These are phyloP conservation scores for Endocalyx cinctus DNA, from an alignment of 2,329 filamentous ascomycete genomes.

Conservation along the genomic window DNA sequence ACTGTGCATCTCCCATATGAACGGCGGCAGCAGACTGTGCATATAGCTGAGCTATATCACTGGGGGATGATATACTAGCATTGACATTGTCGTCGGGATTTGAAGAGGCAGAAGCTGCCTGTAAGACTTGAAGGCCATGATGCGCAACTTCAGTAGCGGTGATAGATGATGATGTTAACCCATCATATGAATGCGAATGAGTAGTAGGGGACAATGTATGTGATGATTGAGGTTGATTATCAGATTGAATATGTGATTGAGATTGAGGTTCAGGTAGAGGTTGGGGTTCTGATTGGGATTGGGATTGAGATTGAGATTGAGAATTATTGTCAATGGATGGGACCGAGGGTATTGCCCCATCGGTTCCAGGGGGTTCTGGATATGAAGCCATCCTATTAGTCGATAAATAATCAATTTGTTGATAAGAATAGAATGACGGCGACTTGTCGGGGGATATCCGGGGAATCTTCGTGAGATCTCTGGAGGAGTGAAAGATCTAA, in stretches of 20 bases:
- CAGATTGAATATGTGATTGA: background rate
- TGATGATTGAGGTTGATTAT: constrained; percentile 4
- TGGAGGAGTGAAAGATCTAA: too few relatives aligned
- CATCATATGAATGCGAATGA: constrained; percentile 11
- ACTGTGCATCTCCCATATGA: constrained; percentile 23
- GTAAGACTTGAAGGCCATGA: constrained; percentile 25
- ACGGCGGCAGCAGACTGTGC: constrained; percentile 27
- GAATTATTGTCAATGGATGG: too few relatives aligned
- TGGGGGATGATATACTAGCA: too few relatives aligned
- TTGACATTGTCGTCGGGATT: constrained; percentile 12
- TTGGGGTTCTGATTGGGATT: constrained; percentile 1
- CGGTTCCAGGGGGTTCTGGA: constrained; percentile 14
- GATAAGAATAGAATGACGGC: constrained; percentile 15
- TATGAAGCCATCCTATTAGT: constrained; percentile 21
- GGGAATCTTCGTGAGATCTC: constrained; percentile 28
- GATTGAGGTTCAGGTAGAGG: background rate
- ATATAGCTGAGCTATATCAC: constrained; percentile 26
- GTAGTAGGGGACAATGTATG: constrained; percentile 1
- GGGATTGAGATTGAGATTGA: constrained; percentile 1
- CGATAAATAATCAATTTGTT: constrained; percentile 2
- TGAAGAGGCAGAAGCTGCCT: constrained; percentile 22
- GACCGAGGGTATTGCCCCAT: too few relatives aligned
- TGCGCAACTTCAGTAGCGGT: constrained; percentile 20
- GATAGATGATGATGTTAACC: constrained; percentile 12
- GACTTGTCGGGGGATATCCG: constrained; percentile 27